These are phyloP conservation scores for Diaporthe aspalathi DNA, from an alignment of 2,329 filamentous ascomycete species.

Conservation along the genomic window DNA sequence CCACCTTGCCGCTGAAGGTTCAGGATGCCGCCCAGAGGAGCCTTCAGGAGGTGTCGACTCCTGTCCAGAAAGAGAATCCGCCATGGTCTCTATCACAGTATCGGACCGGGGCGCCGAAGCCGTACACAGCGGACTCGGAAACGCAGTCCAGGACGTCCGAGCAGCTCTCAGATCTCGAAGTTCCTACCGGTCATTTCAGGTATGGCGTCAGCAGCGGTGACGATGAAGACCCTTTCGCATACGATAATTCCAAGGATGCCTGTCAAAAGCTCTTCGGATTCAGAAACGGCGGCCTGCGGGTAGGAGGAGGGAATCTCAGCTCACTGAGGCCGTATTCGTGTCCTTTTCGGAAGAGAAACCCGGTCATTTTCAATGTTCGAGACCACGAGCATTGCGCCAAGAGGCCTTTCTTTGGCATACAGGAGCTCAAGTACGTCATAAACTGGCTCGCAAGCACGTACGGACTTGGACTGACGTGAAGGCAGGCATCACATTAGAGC, in stretches of 20 bases:
- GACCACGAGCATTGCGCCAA: constrained; percentile 38
- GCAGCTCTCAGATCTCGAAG: neutral
- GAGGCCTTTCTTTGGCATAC: constrained; percentile 31
- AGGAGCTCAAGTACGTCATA: constrained; percentile 33
- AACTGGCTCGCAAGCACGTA: neutral
- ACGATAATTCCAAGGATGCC: constrained; percentile 18
- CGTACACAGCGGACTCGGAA: constrained; percentile 8
- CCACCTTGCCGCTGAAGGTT: neutral
- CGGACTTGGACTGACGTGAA: neutral
- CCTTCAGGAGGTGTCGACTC: constrained; percentile 26
- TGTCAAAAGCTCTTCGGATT: neutral
- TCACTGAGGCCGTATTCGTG: constrained; percentile 29
- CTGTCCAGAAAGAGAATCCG: constrained; percentile 9
- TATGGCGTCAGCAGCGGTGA: constrained; percentile 14
- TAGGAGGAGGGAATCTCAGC: neutral
- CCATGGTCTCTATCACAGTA: constrained; percentile 27
- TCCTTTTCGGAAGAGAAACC: constrained; percentile 35
- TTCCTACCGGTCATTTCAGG: neutral
- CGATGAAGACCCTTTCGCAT: constrained; percentile 34
- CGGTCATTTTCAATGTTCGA: constrained; percentile 37
- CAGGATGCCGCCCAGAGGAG: constrained; percentile 24
- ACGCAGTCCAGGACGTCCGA: constrained; percentile 9
- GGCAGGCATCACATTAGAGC: constrained; percentile 32
- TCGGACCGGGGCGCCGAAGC: neutral
- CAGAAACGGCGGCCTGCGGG: neutral